Percentiles rank a stretch among this genome's conserved stretches.
phyloP scores from a whole-genome alignment of 352 stramenopile genomes.

The Hyphochytrium catenoides region DNA sequence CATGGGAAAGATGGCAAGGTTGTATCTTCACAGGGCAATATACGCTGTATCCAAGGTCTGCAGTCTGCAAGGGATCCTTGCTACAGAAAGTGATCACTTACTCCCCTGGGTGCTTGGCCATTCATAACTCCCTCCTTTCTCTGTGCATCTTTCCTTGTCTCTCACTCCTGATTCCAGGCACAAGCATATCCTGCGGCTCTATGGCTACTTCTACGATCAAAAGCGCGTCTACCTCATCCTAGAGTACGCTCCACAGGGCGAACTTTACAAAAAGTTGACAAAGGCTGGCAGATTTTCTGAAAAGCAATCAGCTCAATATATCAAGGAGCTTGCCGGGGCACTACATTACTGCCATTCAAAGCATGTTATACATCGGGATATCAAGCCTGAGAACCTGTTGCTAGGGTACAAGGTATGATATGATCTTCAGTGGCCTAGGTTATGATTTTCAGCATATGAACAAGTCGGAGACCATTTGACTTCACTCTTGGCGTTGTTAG shows the following conservation, averaged over 20 bases:
- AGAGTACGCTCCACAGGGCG: conserved; percentile 89
- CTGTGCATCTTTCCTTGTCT: too few species aligned
- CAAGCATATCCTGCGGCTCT: conserved; percentile 89
- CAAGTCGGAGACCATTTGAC: conserved; percentile 1
- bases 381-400: conserved; percentile 98
- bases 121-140: too few species aligned
- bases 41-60: too few species aligned
- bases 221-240: conserved; percentile 99
- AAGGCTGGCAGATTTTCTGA: conserved; percentile 75
- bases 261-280: conserved; percentile 95
- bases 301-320: conserved; percentile 71
- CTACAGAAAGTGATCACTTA: too few species aligned
- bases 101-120: too few species aligned
- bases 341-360: conserved; percentile 96
- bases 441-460: background rate
- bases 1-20: too few species aligned
- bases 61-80: too few species aligned
- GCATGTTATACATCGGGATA: conserved; percentile 98
- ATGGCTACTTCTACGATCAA: conserved; percentile 95
- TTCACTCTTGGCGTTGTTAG: conserved; percentile 3
- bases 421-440: background rate
- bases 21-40: too few species aligned
- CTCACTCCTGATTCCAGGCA: too few species aligned
- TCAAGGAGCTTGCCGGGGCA: conserved; percentile 76
- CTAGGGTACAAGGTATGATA: conserved; percentile 49